A percentile compares a stretch with the other conserved stretches of the same genome.
phyloP scores from a whole-genome alignment of 345 rosid genomes.

The Populus alba region DNA sequence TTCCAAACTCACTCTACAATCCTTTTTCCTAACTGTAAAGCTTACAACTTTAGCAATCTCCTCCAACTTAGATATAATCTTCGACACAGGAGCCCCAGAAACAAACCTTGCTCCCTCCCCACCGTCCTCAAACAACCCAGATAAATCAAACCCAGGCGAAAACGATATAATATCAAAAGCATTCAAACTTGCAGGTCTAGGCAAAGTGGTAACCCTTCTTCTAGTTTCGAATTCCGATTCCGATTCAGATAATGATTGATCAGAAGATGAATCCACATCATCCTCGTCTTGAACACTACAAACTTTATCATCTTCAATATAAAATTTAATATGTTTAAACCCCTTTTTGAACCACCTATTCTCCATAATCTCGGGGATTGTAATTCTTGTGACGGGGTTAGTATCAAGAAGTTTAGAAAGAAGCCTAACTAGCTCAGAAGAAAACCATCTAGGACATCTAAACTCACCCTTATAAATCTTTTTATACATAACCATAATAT shows the following conservation, averaged over 20 bases:
- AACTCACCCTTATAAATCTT: conserved; percentile 27
- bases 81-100: conserved; percentile 37
- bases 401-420: conserved; percentile 15
- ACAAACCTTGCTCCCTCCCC: conserved; percentile 35
- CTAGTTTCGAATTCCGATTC: conserved; percentile 26
- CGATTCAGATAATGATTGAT: conserved; percentile 23
- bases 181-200: conserved; percentile 39
- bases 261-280: conserved; percentile 12
- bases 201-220: conserved; percentile 19
- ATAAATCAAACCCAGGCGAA: conserved; percentile 37
- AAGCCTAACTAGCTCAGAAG: conserved; percentile 20
- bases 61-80: conserved; percentile 37
- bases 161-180: conserved; percentile 42
- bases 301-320: conserved; percentile 35
- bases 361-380: conserved; percentile 34
- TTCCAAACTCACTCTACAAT: conserved; percentile 39
- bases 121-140: conserved; percentile 40
- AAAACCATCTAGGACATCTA: conserved; percentile 27
- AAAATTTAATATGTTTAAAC: conserved; percentile 35
- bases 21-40: conserved; percentile 44
- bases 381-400: conserved; percentile 19
- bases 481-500: conserved; percentile 24
- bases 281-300: conserved; percentile 22
- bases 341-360: conserved; percentile 37
- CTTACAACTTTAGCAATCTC: conserved; percentile 42